These are phyloP conservation scores for Ganoderma sinense DNA, from an alignment of 1,284 basidiomycete species.

Conservation along the genomic window DNA sequence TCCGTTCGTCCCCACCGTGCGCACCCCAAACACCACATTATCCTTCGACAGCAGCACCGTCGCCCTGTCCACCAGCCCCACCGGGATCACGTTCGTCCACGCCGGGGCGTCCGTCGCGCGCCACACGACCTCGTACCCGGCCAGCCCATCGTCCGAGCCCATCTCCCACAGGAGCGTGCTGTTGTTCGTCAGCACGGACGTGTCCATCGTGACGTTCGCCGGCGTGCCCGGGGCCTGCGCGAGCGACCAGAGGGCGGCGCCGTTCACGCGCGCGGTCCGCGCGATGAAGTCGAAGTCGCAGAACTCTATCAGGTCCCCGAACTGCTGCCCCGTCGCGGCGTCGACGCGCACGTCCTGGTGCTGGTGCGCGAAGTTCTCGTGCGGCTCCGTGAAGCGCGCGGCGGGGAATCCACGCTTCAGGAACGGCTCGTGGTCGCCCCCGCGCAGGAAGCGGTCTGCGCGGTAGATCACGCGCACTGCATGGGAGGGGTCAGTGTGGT, in stretches of 20 bases:
- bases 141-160: conserved; percentile 46
- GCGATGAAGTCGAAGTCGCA: conserved; percentile 58
- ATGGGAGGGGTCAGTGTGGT: not conserved
- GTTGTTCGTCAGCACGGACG: conserved; percentile 57
- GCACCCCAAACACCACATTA: conserved; percentile 58
- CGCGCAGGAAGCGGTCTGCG: conserved; percentile 59
- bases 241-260: conserved; percentile 58
- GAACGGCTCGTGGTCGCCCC: conserved; percentile 63
- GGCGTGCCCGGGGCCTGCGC: conserved; percentile 61
- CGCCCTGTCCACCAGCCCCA: conserved; percentile 50
- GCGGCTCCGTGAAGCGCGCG: conserved; percentile 61
- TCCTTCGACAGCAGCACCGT: conserved; percentile 57
- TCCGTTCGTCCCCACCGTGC: conserved; percentile 60
- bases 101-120: conserved; percentile 53
- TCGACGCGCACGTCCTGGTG: conserved; percentile 61
- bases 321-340: conserved; percentile 51
- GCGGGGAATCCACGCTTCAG: conserved; percentile 56
- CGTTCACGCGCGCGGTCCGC: conserved; percentile 59
- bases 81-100: conserved; percentile 58
- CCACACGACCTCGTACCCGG: conserved; percentile 60
- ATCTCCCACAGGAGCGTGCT: conserved; percentile 56
- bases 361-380: conserved; percentile 64
- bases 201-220: conserved; percentile 53
- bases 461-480: conserved; percentile 56
- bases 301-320: conserved; percentile 60